Evolutionary conservation across 805 yeast genomes (phyloP), one percentile per base, ranked within the genome.

Genomic region (Kregervanrija delftensis): DNA sequence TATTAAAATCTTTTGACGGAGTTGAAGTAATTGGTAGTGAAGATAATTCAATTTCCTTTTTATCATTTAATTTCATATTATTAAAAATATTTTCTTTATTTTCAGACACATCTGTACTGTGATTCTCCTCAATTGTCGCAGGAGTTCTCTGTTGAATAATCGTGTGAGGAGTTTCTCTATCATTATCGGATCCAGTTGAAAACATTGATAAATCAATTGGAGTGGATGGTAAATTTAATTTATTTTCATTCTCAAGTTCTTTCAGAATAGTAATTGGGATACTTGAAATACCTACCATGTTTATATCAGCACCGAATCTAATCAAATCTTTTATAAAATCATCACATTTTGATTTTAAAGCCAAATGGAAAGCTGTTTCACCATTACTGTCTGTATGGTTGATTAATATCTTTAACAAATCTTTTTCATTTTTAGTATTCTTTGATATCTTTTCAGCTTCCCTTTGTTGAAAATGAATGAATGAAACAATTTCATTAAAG

Each of bases 341-440:
- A 11, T 72, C 60, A 42, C 82, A 76, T 3, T 75, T 74, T 8
- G 77, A 66, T 33, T 78, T 70, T 12, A 79, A 77, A 0, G 96
- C 89, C 38, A 91, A 68, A 55, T 88, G 95, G 40, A 89, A 66
- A 6, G 95, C 87, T 0, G 96, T 87, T 53, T 89, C 87, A 4
- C 97, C 97, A 48, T 79, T 73, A 16, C 71, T 72, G 62, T 93
- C 98, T 57, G 79, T 86, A 54, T 82, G 89, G 57, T 87, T 85
- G 30, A 84, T 58, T 35, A 84, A 67, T 50, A 81, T 76, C 41
- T 76, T 74, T 37, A 81, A 71, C 41, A 79, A 54, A 15, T 71
- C 66, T 40, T 66, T 66, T 41, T 69, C 67, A 30, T 60, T 53
- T 12, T 45, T 48, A 5, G 48, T 45, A 11, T 48, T 37, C 13